Conservation (phyloP, 148 eudicot species). For the Amaranthus palmeri region DNA sequence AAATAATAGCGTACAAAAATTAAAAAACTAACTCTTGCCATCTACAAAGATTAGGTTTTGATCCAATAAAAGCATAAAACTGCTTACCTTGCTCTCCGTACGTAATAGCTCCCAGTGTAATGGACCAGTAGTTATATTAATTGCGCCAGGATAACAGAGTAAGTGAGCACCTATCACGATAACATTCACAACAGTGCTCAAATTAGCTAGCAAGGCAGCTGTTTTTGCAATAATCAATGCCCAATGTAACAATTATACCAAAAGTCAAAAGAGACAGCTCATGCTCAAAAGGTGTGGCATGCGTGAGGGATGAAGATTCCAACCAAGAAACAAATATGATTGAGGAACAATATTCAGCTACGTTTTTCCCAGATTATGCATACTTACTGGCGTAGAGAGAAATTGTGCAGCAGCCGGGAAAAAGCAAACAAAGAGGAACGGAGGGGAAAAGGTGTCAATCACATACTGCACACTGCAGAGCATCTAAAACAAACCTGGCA, state of each 20-base stretch:
- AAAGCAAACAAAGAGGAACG: background rate
- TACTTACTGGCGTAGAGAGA: background rate
- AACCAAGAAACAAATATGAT: background rate
- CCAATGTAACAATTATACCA: background rate
- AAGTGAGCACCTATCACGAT: constrained; percentile 42
- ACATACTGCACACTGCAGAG: too few relatives aligned
- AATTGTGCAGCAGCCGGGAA: background rate
- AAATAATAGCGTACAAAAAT: too few relatives aligned
- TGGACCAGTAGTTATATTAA: constrained; percentile 61
- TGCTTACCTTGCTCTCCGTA: constrained; percentile 64
- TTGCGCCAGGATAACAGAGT: constrained; percentile 70
- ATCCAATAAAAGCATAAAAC: background rate
- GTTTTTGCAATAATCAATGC: background rate
- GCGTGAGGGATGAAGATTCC: background rate
- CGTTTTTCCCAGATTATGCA: too few relatives aligned
- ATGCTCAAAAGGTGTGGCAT: background rate
- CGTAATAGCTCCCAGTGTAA: constrained; percentile 62
- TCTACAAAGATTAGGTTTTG: background rate
- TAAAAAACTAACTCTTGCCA: too few relatives aligned
- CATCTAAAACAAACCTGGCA: background rate
- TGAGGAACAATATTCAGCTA: background rate
- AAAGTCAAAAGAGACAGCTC: background rate
- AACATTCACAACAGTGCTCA: background rate
- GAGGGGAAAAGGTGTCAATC: too few relatives aligned
- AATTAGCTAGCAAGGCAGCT: background rate